Evolutionary conservation across 768 basidiomycete species (phyloP).

Genomic region (Tylopilus sp.): DNA sequence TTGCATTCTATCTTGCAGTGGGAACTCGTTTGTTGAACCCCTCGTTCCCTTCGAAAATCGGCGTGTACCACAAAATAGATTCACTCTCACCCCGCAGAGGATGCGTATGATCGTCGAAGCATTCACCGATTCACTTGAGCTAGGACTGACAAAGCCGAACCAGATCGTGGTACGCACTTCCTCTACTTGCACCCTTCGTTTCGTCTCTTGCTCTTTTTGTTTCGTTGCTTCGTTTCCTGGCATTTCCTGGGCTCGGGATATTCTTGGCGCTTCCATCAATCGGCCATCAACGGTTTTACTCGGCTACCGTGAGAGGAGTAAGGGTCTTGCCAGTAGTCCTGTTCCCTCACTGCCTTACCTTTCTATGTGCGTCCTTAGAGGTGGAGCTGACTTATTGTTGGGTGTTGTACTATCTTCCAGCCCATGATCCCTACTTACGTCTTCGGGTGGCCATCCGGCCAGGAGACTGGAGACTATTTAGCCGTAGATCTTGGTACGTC

Average conservation of each 20-base stretch:
- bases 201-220: conserved; percentile 1
- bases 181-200: not conserved
- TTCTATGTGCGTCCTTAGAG: not conserved
- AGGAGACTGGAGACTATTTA: conserved; percentile 86
- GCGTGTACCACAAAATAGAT: conserved; percentile 40
- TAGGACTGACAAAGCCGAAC: conserved; percentile 75
- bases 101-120: conserved; percentile 98
- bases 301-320: not conserved
- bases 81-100: conserved; percentile 83
- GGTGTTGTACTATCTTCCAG: conserved; percentile 35
- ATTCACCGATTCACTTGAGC: conserved; percentile 88
- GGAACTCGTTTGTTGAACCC: conserved; percentile 2
- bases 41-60: not conserved
- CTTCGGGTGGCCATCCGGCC: conserved; percentile 90
- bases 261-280: not conserved
- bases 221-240: conserved; percentile 1
- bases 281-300: not conserved
- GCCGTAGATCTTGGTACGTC: conserved; percentile 82
- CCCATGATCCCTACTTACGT: conserved; percentile 98
- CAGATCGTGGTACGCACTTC: conserved; percentile 81
- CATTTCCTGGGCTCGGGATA: not conserved
- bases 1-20: not conserved
- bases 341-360: not conserved
- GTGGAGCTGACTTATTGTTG: not conserved
- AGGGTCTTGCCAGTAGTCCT: not conserved